These are phyloP conservation scores for Alternaria burnsii DNA, from an alignment of 2,329 filamentous ascomycete genomes.

Conservation along the genomic window DNA sequence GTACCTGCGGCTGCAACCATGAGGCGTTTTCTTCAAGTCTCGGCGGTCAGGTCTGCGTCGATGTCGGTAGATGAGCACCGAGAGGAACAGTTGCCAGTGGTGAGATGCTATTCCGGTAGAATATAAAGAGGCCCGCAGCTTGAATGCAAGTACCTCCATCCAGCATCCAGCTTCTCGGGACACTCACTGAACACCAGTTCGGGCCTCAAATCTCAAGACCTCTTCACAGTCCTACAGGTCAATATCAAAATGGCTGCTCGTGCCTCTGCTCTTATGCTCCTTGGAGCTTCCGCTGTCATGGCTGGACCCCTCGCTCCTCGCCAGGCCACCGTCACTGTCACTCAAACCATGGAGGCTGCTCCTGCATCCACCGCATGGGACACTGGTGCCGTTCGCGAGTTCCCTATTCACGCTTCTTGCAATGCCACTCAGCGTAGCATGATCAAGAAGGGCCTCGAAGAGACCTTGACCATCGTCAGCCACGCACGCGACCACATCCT, in stretches of 20 bases:
- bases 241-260: constrained; percentile 33
- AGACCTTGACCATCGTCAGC: constrained; percentile 65
- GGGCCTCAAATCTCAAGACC: constrained; percentile 16
- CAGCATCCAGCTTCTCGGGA: constrained; percentile 35
- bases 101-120: not conserved
- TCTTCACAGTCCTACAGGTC: constrained; percentile 5
- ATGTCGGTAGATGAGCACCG: constrained; percentile 31
- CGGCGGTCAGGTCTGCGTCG: constrained; percentile 16
- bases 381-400: constrained; percentile 52
- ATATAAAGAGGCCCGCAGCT: constrained; percentile 33
- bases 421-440: constrained; percentile 68
- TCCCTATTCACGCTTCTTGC: constrained; percentile 70
- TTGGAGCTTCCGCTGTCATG: constrained; percentile 37
- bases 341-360: constrained; percentile 18
- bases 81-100: constrained; percentile 8
- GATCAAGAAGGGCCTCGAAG: constrained; percentile 65
- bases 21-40: constrained; percentile 27
- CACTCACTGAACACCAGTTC: constrained; percentile 28
- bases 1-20: constrained; percentile 13
- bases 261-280: constrained; percentile 33
- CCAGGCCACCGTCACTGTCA: constrained; percentile 34
- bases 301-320: constrained; percentile 39
- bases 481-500: constrained; percentile 71
- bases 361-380: constrained; percentile 38
- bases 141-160: constrained; percentile 16